Conservation (phyloP, 306 rosid species). For the Dalbergia oliveri region DNA sequence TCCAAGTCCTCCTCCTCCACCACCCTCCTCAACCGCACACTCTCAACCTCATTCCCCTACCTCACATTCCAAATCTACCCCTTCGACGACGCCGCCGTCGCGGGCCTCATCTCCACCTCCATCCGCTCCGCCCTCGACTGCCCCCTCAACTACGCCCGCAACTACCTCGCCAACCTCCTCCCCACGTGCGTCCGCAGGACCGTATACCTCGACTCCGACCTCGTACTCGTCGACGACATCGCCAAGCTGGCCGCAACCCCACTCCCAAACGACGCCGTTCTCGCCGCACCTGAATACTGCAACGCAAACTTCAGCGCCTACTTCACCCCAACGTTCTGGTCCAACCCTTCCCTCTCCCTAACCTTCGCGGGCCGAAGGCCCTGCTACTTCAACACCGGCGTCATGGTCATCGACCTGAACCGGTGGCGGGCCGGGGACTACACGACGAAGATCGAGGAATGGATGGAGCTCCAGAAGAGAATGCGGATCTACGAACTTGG, state of each 20-base stretch:
- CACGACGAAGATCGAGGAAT: conserved; percentile 79
- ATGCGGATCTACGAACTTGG: conserved; percentile 97
- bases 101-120: conserved; percentile 88
- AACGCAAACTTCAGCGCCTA: conserved; percentile 86
- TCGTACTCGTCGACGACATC: conserved; percentile 89
- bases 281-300: conserved; percentile 98
- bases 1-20: conserved; percentile 43
- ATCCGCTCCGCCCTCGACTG: conserved; percentile 91
- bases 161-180: conserved; percentile 76
- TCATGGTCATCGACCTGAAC: conserved; percentile 87
- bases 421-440: conserved; percentile 87
- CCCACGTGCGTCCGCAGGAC: conserved; percentile 61
- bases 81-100: conserved; percentile 64
- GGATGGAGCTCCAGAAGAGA: conserved; percentile 99
- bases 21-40: conserved; percentile 49
- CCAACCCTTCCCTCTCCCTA: conserved; percentile 77
- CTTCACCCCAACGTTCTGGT: conserved; percentile 89
- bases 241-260: conserved; percentile 77
- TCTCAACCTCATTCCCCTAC: conserved; percentile 75
- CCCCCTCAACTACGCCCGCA: conserved; percentile 95
- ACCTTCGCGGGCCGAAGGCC: conserved; percentile 76
- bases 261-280: conserved; percentile 53
- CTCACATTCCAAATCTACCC: conserved; percentile 80
- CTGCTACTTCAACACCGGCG: conserved; percentile 97
- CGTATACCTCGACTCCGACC: conserved; percentile 94